Evolutionary conservation across 2,329 filamentous ascomycete species (phyloP), one percentile per base, ranked within the genome.

Genomic region (Calonectria leucothoes): DNA sequence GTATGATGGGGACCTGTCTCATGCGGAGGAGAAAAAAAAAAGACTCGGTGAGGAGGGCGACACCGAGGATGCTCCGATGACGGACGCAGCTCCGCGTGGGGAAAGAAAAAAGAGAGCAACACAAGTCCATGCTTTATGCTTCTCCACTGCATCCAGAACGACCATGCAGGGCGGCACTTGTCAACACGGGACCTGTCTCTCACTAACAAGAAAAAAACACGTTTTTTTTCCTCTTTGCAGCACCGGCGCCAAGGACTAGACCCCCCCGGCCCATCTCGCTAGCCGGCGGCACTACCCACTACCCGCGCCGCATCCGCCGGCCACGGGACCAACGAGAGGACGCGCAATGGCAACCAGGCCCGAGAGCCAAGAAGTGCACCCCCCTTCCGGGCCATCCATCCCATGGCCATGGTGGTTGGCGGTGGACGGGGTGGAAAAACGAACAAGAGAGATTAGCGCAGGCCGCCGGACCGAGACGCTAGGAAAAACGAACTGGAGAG

Each of bases 81-180:
- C 55, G 55, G 55, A 59, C 55, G 14, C 27, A n/a, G 33, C 55
- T 25, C 11, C 29, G 17, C 7, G n/a, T 3, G 55, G 55, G 55
- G 29, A 25, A 27, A 33, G 10, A 37, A 6, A 25, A 39, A 59
- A 39, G 37, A 59, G n/a, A 55, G 33, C 51, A 59, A 17, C 15
- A 29, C 10, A n/a, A 33, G 33, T 37, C 55, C 27, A 27, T 59
- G 55, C 55, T 14, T 59, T 59, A 59, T 59, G 55, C 55, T 59
- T 59, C 55, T 59, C 55, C 55, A 59, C 55, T 25, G 33, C 37
- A 59, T 39, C 55, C 55, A 59, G 55, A 59, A 59, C 55, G n/a
- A n/a, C n/a, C n/a, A n/a, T n/a, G n/a, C n/a, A n/a, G n/a, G n/a
- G n/a, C n/a, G n/a, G n/a, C n/a, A n/a, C n/a, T n/a, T n/a, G n/a